phyloP scores from a whole-genome alignment of 257 asterid species.

The Penstemon barbatus region DNA sequence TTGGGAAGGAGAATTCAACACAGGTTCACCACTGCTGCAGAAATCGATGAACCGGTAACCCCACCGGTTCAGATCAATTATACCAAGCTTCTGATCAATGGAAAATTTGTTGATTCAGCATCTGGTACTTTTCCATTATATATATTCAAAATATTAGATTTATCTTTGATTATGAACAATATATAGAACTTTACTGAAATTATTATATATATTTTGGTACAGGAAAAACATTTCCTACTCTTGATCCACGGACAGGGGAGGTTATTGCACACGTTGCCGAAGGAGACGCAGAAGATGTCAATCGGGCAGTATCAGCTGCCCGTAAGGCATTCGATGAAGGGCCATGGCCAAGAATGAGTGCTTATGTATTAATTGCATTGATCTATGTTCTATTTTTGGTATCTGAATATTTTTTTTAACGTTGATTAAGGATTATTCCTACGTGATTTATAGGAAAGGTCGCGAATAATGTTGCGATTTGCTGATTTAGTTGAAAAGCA shows the following conservation, averaged over 20 bases:
- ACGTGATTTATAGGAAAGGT: constrained; percentile 54
- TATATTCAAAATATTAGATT: too few species aligned
- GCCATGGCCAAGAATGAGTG: constrained; percentile 90
- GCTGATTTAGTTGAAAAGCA: constrained; percentile 70
- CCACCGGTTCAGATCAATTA: constrained; percentile 54
- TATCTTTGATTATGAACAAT: background rate
- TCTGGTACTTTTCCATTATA: constrained; percentile 47
- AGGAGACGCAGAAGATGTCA: constrained; percentile 67
- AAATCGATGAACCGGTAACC: constrained; percentile 47
- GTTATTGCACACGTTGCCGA: constrained; percentile 74
- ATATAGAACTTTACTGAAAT: background rate
- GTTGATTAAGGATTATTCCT: background rate
- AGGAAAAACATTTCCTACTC: constrained; percentile 80
- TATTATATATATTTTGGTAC: background rate
- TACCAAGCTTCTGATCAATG: constrained; percentile 78
- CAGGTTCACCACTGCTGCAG: constrained; percentile 55
- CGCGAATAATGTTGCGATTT: constrained; percentile 53
- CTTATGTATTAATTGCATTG: constrained; percentile 47
- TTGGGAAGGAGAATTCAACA: constrained; percentile 32
- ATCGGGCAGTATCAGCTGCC: constrained; percentile 80
- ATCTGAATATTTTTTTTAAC: background rate
- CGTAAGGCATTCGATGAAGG: constrained; percentile 83
- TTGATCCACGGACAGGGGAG: constrained; percentile 76
- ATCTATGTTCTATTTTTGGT: background rate
- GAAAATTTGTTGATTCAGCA: constrained; percentile 72